Base-by-base conservation (phyloP, 768 basidiomycete species). In the Serendipita indica region DNA sequence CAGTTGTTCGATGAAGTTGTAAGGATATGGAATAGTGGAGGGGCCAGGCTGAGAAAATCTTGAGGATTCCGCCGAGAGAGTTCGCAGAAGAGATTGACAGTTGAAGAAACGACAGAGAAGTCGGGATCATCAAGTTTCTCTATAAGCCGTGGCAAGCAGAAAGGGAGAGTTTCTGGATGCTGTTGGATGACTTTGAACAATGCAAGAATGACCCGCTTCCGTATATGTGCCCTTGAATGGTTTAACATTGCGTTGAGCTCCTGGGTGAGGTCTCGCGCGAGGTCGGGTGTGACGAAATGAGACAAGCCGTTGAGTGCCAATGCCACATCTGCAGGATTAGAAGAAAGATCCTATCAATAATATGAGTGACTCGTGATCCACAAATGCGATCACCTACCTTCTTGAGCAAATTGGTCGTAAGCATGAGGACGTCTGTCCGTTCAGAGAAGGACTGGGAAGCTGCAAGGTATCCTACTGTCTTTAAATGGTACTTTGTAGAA, bases 1-100 rank as follows among this genome's bases (percentile, higher is more conserved):
- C 96, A 99, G 65, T 99, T 99, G 69, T 99, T 98, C 7, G 88
- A 86, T 10, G 91, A 91, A 1, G 84, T 90, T 0, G 90, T 96
- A 60, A 99, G 73, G 10, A 98, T 77, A 65, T 88, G 89, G 69
- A 98, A 99, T 58, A 98, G 70, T 64, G 88, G 87, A 7, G 96
- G 96, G 1, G 94, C 96, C 37, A 99, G 71, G 2, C 82, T 75
- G 5, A 99, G 75, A 67, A 90, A 92, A 61, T 87, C 86, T 60
- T 73, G 72, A 5, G 93, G 90, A 62, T 83, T 83, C 43, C 78
- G 75, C 60, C 89, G 79, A 12, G 89, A 86, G 34, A 97, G 76
- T 71, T 99, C 96, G 68, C 92, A 94, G 3, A 99, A 74, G 37
- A 96, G 87, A 62, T 96, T 97, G 58, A 98, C 84, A 0, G 92